Evolutionary conservation across 768 basidiomycete species (phyloP).

Genomic region (Kwoniella sp.): DNA sequence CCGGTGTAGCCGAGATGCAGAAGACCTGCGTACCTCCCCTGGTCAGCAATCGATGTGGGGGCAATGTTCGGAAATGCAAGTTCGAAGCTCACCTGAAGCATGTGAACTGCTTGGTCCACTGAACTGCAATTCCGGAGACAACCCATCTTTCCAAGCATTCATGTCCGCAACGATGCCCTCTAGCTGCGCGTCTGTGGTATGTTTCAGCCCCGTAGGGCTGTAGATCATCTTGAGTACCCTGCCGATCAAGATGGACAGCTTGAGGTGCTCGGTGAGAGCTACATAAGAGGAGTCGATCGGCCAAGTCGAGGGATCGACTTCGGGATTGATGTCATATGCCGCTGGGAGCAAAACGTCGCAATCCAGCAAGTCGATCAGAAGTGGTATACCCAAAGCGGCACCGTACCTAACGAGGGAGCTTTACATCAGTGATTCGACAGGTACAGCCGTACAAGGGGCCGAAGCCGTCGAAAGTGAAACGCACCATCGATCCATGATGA

Average conservation of each 20-base stretch:
- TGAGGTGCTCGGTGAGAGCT: constrained; percentile 71
- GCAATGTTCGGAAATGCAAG: not conserved
- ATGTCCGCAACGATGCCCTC: constrained; percentile 58
- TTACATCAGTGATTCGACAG: not conserved
- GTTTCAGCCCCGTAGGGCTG: constrained; percentile 84
- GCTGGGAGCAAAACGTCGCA: constrained; percentile 93
- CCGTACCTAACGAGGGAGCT: constrained; percentile 65
- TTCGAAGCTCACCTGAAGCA: constrained; percentile 64
- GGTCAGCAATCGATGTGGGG: not conserved
- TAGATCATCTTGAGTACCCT: constrained; percentile 91
- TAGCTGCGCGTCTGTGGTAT: constrained; percentile 79
- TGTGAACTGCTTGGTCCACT: constrained; percentile 69
- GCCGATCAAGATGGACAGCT: constrained; percentile 87
- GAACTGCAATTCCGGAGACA: constrained; percentile 79
- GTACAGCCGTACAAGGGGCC: too few relatives aligned
- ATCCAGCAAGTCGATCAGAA: constrained; percentile 94
- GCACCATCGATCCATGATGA: constrained; percentile 92
- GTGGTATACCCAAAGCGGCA: constrained; percentile 86
- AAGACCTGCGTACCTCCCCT: too few relatives aligned
- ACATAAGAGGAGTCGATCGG: constrained; percentile 38
- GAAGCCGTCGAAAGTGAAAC: constrained; percentile 34
- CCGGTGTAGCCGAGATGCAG: constrained; percentile 85
- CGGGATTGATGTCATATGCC: constrained; percentile 66
- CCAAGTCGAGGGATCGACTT: constrained; percentile 62
- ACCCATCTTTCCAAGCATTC: constrained; percentile 71